These are phyloP conservation scores for Allium sativum DNA, from an alignment of 106 monocot species.

Conservation along the genomic window DNA sequence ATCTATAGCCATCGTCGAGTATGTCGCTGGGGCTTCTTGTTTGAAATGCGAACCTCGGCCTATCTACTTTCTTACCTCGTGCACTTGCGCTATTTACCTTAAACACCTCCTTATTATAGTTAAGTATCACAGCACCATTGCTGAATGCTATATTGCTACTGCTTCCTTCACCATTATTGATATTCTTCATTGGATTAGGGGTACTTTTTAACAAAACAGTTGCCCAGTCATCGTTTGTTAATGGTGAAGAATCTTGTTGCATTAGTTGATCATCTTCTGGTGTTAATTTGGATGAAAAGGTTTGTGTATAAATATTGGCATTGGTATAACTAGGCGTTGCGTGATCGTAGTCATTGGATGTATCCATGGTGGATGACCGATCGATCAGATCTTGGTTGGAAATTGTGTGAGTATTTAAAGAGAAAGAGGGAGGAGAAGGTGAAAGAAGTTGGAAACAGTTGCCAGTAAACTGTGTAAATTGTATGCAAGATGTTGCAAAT, in stretches of 20 bases:
- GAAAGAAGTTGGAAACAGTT: conserved; percentile 11
- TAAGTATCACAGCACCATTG: no score
- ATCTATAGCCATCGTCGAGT: conserved; percentile 66
- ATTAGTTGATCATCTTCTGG: not conserved
- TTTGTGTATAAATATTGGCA: not conserved
- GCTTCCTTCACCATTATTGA: no score
- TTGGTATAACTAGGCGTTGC: not conserved
- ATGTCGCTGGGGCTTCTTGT: conserved; percentile 65
- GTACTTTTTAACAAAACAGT: no score
- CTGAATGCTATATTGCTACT: no score
- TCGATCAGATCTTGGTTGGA: not conserved
- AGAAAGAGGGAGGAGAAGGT: not conserved
- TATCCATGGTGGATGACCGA: not conserved
- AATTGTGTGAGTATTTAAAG: not conserved
- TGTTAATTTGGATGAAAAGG: not conserved
- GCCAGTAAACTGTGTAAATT: not conserved
- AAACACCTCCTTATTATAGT: no score
- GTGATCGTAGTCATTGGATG: not conserved
- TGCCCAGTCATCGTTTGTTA: no score
- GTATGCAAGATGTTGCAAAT: not conserved
- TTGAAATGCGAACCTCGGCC: conserved; percentile 67
- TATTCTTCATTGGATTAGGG: no score
- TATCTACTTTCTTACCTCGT: conserved; percentile 25
- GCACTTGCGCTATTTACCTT: conserved; percentile 4
- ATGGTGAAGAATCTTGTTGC: no score